Conservation (phyloP, 805 yeast species). For the Komagataella mondaviorum region DNA sequence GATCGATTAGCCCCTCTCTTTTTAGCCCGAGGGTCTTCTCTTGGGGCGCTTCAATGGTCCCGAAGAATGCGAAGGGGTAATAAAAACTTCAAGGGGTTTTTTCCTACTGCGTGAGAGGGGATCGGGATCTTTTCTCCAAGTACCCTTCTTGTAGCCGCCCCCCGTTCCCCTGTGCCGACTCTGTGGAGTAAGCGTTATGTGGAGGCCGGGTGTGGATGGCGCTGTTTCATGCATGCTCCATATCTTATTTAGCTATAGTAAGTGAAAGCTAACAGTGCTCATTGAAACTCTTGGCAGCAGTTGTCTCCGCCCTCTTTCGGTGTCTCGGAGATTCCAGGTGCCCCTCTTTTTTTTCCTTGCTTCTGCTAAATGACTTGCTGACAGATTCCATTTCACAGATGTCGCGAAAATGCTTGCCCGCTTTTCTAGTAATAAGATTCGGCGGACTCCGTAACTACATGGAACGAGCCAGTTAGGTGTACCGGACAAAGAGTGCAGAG, state of each 20-base stretch:
- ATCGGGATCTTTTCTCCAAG: background rate
- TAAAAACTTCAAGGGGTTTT: background rate
- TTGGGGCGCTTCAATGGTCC: too few relatives aligned
- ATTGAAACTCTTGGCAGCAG: background rate
- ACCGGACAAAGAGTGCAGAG: background rate
- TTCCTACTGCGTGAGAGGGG: background rate
- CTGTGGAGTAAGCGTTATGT: background rate
- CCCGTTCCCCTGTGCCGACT: background rate
- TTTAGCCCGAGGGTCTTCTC: too few relatives aligned
- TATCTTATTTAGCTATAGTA: background rate
- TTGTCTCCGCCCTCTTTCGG: background rate
- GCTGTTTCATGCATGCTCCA: background rate
- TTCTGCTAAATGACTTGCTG: background rate
- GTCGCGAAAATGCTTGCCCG: background rate
- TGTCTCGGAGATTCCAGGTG: background rate
- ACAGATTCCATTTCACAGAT: background rate
- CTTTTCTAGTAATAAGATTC: background rate
- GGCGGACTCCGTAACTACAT: background rate
- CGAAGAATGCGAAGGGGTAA: background rate
- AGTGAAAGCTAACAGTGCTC: background rate
- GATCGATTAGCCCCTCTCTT: background rate
- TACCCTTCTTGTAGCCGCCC: background rate
- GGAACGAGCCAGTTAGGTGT: background rate
- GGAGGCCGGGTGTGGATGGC: background rate
- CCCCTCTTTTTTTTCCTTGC: background rate